Conservation (phyloP, 345 rosid species). For the Populus pruinosa region DNA sequence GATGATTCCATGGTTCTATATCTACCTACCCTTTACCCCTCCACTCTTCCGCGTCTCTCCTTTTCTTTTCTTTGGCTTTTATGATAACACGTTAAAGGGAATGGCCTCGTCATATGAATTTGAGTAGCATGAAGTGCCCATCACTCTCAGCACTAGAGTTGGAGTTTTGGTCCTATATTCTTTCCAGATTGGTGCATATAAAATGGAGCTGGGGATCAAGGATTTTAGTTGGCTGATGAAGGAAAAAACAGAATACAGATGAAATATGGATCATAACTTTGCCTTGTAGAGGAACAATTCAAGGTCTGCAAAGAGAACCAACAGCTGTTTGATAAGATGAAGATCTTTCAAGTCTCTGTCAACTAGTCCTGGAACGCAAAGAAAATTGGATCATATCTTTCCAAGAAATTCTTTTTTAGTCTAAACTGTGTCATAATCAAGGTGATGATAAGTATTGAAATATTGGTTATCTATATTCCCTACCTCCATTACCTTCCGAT, state of each 20-base stretch:
- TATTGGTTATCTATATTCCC: not conserved
- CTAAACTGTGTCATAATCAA: not conserved
- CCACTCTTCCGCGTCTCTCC: constrained; percentile 35
- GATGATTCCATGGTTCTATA: not conserved
- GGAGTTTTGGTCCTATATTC: constrained; percentile 24
- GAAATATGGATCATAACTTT: not conserved
- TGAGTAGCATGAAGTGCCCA: constrained; percentile 7
- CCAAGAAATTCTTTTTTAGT: no score
- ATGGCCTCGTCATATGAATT: not conserved
- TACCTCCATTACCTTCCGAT: not conserved
- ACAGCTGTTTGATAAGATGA: constrained; percentile 1
- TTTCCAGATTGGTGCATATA: not conserved
- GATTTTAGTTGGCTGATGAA: not conserved
- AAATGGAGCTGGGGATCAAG: not conserved
- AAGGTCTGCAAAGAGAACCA: not conserved
- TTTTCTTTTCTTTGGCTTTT: not conserved
- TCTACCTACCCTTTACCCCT: constrained; percentile 17
- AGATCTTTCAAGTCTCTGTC: not conserved
- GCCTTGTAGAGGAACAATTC: not conserved
- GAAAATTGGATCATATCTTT: no score
- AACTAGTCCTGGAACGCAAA: not conserved
- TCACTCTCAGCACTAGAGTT: constrained; percentile 18
- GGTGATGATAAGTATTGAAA: not conserved
- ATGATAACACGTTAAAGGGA: not conserved
- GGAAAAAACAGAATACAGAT: not conserved